phyloP scores from a whole-genome alignment of 495 filamentous ascomycete species.

The Aspergillus cristatus region DNA sequence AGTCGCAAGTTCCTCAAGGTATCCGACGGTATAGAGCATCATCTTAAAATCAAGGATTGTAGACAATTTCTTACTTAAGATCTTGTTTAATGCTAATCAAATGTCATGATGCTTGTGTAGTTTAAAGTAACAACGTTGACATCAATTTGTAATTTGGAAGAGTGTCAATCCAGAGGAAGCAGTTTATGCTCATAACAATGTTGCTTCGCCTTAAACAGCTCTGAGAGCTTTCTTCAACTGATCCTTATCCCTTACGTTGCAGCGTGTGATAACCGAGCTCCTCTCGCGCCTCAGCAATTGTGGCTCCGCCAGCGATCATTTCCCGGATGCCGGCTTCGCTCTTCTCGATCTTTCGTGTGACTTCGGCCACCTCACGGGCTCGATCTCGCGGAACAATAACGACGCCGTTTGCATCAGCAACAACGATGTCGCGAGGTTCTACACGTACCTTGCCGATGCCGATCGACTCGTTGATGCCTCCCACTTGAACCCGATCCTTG shows the following conservation, averaged over 20 bases:
- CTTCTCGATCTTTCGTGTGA: conserved; percentile 6
- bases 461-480: conserved; percentile 10
- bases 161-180: conserved; percentile 1
- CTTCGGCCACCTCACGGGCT: conserved; percentile 12
- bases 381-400: conserved; percentile 13
- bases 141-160: no score
- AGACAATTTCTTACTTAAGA: no score
- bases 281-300: conserved; percentile 11
- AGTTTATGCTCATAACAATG: neutral
- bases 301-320: conserved; percentile 9
- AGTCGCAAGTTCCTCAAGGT: no score
- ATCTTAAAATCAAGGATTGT: no score
- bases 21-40: no score
- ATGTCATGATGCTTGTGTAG: no score
- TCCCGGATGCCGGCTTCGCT: conserved; percentile 8
- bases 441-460: conserved; percentile 14
- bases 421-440: conserved; percentile 11
- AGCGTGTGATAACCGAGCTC: conserved; percentile 10
- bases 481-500: conserved; percentile 15
- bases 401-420: conserved; percentile 16
- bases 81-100: no score
- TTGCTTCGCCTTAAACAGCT: no score
- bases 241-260: conserved; percentile 9
- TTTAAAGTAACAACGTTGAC: no score
- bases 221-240: no score